Evolutionary conservation across 139 green algal species (phyloP).

Genomic region (Ostreobium quekettii): DNA sequence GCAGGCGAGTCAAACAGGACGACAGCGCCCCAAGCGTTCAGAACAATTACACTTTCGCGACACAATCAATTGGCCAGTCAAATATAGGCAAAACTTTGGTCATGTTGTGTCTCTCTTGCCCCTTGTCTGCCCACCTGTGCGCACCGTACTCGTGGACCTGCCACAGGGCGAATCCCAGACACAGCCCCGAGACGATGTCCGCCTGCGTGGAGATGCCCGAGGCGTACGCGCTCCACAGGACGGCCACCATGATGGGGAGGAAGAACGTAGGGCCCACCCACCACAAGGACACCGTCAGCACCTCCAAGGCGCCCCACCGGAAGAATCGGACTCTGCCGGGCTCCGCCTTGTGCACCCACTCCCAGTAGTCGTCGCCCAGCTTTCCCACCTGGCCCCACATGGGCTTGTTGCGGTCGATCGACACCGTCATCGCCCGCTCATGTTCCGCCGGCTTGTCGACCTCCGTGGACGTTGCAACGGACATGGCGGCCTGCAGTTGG

Average conservation of each 20-base stretch:
- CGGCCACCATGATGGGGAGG: conserved; percentile 53
- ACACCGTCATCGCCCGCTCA: too few species aligned
- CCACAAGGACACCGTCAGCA: conserved; percentile 63
- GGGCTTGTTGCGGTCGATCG: conserved; percentile 18
- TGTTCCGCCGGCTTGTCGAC: too few species aligned
- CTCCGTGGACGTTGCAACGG: too few species aligned
- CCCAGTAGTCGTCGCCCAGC: conserved; percentile 56
- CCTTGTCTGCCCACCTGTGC: conserved; percentile 89
- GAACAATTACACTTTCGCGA: too few species aligned
- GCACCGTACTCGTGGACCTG: conserved; percentile 82
- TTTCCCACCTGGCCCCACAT: conserved; percentile 49
- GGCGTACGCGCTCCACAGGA: background rate
- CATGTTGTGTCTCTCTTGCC: conserved; percentile 30
- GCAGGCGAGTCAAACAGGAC: too few species aligned
- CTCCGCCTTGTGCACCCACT: conserved; percentile 71
- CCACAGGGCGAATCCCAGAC: conserved; percentile 66
- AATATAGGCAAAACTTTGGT: background rate
- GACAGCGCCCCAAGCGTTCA: too few species aligned
- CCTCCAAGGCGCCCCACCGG: conserved; percentile 39
- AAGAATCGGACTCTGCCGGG: conserved; percentile 77
- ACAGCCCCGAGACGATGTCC: conserved; percentile 17
- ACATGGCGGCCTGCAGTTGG: too few species aligned
- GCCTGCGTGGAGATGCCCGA: background rate
- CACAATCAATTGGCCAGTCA: too few species aligned
- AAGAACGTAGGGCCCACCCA: conserved; percentile 85